A percentile compares a stretch with the other conserved stretches of the same genome.
Conservation (phyloP, 2,329 filamentous ascomycete species). For the Dactylellina parvicollis region DNA sequence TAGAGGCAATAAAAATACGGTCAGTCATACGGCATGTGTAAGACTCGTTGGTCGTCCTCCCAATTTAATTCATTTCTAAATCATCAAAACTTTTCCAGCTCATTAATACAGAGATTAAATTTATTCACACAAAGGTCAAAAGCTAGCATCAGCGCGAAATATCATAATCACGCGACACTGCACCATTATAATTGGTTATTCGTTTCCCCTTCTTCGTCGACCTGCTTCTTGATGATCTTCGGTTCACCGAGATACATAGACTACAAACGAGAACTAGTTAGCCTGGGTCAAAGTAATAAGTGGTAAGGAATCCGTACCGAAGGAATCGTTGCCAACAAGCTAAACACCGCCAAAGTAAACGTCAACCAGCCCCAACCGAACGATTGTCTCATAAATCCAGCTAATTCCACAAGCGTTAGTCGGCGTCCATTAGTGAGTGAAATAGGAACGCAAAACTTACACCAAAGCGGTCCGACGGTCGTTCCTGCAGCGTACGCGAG, state of each 20-base stretch:
- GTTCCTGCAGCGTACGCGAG: constrained; percentile 50
- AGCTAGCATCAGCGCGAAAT: neutral
- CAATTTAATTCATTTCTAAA: neutral
- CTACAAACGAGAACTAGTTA: constrained; percentile 9
- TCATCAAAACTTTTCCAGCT: neutral
- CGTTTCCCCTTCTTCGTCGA: constrained; percentile 18
- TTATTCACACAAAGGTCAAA: neutral
- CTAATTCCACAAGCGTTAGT: constrained; percentile 19
- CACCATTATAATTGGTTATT: neutral
- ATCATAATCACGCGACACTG: neutral
- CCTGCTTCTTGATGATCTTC: constrained; percentile 25
- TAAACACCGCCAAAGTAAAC: constrained; percentile 35
- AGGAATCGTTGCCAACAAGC: constrained; percentile 22
- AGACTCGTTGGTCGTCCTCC: neutral
- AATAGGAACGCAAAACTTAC: constrained; percentile 25
- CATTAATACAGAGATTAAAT: neutral
- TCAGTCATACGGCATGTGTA: neutral
- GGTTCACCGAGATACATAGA: constrained; percentile 28
- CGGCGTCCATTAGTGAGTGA: neutral
- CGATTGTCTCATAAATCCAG: constrained; percentile 46
- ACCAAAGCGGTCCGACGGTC: constrained; percentile 46
- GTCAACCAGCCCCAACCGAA: constrained; percentile 44
- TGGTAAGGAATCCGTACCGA: constrained; percentile 23
- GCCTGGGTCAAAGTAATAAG: neutral
- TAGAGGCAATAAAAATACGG: neutral